phyloP scores from a whole-genome alignment of 305 asterid species.

The Plantago coronopus region DNA sequence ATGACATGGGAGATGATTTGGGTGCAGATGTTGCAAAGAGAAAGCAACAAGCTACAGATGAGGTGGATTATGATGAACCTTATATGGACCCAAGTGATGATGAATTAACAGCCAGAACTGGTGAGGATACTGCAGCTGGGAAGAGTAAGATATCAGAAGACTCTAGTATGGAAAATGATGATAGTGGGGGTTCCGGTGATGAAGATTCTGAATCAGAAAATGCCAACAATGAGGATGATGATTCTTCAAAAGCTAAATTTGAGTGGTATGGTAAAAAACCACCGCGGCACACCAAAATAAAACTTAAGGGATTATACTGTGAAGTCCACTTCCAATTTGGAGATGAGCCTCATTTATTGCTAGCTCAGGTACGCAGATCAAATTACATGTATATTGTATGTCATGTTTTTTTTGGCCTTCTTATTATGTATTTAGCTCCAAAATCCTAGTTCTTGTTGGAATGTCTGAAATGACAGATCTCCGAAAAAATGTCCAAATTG shows the following conservation, averaged over 20 bases:
- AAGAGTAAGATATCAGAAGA: slow-evolving; percentile 36
- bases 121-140: slow-evolving; percentile 29
- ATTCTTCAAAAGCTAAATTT: slow-evolving; percentile 31
- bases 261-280: slow-evolving; percentile 21
- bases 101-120: slow-evolving; percentile 30
- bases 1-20: slow-evolving; percentile 65
- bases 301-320: slow-evolving; percentile 38
- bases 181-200: too few species aligned
- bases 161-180: neutral
- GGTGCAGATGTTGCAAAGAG: slow-evolving; percentile 61
- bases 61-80: slow-evolving; percentile 73
- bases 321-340: slow-evolving; percentile 58
- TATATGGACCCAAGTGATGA: slow-evolving; percentile 43
- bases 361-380: slow-evolving; percentile 66
- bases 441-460: too few species aligned
- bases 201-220: neutral
- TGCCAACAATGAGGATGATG: slow-evolving; percentile 8
- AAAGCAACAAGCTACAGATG: slow-evolving; percentile 68
- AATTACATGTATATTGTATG: neutral
- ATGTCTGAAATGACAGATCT: too few species aligned
- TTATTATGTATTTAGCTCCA: slow-evolving; percentile 2
- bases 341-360: slow-evolving; percentile 70
- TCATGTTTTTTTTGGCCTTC: neutral
- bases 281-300: slow-evolving; percentile 35
- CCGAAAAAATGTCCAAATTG: too few species aligned